These are phyloP conservation scores for Chlorella ohadii DNA, from an alignment of 139 green algal genomes.

Conservation along the genomic window DNA sequence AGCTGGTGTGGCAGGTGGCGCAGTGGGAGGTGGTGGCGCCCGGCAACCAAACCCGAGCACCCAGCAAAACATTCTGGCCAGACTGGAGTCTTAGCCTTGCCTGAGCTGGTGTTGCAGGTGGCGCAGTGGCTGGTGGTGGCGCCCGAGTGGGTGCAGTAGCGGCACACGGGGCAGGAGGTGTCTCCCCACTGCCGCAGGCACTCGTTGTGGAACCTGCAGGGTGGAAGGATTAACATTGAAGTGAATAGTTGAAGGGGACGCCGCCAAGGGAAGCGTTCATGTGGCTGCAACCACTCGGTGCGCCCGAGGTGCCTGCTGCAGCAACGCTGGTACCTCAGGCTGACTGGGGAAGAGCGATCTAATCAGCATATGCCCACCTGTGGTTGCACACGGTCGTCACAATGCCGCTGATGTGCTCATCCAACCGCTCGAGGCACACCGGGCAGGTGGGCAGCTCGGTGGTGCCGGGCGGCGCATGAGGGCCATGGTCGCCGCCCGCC, in stretches of 20 bases:
- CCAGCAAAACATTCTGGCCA: too few relatives aligned
- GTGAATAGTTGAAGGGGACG: too few relatives aligned
- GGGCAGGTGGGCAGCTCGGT: conserved; percentile 84
- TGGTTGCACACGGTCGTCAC: conserved; percentile 97
- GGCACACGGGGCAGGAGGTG: conserved; percentile 92
- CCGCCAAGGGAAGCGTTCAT: too few relatives aligned
- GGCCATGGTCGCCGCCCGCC: not conserved
- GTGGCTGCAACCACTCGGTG: too few relatives aligned
- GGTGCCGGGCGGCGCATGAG: conserved; percentile 17
- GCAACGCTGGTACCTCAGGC: too few relatives aligned
- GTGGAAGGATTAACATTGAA: too few relatives aligned
- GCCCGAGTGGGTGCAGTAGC: conserved; percentile 71
- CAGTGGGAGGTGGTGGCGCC: conserved; percentile 67
- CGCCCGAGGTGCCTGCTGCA: too few relatives aligned
- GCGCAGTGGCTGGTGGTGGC: conserved; percentile 68
- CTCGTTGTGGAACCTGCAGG: conserved; percentile 88
- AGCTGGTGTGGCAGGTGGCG: too few relatives aligned
- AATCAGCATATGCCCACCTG: conserved; percentile 43
- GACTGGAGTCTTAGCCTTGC: too few relatives aligned
- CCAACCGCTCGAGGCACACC: conserved; percentile 96
- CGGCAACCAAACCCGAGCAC: too few relatives aligned
- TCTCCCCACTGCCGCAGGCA: conserved; percentile 94
- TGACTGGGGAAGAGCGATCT: too few relatives aligned
- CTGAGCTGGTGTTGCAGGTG: conserved; percentile 66
- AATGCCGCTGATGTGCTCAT: conserved; percentile 93